Percentiles rank a stretch among this genome's conserved stretches.
These are phyloP conservation scores for Areca catechu DNA, from an alignment of 176 grass and related monocot genomes.

Conservation along the genomic window DNA sequence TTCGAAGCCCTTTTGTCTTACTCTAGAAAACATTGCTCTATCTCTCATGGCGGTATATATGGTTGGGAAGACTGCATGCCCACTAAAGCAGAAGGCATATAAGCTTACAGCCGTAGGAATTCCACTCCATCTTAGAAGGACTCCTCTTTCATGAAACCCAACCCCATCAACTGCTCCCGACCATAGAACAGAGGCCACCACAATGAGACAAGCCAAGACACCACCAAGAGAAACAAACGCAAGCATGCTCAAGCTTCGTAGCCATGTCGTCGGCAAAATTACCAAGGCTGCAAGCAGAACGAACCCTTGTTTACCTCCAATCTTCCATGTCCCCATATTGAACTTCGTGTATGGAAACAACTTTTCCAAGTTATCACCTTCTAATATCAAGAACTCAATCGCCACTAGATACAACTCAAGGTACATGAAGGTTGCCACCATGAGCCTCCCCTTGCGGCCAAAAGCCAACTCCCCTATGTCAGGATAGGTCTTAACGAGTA, in stretches of 20 bases:
- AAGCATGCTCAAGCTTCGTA: conserved; percentile 64
- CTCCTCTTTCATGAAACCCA: conserved; percentile 60
- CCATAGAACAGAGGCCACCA: conserved; percentile 53
- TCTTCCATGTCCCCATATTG: conserved; percentile 32
- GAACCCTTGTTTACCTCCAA: conserved; percentile 74
- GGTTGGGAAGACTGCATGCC: conserved; percentile 78
- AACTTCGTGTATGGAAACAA: conserved; percentile 53
- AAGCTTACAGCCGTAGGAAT: conserved; percentile 67
- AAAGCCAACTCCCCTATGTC: not conserved
- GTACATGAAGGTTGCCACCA: not conserved
- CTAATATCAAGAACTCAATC: conserved; percentile 75
- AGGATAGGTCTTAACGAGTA: not conserved
- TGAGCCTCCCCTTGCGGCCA: not conserved
- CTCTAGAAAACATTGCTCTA: conserved; percentile 46
- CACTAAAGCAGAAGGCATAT: conserved; percentile 90
- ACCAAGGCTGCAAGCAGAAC: conserved; percentile 53
- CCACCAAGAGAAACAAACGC: conserved; percentile 60
- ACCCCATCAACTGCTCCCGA: conserved; percentile 47
- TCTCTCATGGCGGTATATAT: conserved; percentile 73
- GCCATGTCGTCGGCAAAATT: conserved; percentile 76
- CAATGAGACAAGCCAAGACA: conserved; percentile 47
- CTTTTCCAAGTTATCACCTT: conserved; percentile 90
- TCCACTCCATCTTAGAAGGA: conserved; percentile 45
- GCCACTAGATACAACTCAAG: conserved; percentile 44
- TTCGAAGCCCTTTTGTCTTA: conserved; percentile 16